Percentiles rank a stretch among this genome's conserved stretches.
These are phyloP conservation scores for Populus nigra DNA, from an alignment of 345 rosid genomes.

Conservation along the genomic window DNA sequence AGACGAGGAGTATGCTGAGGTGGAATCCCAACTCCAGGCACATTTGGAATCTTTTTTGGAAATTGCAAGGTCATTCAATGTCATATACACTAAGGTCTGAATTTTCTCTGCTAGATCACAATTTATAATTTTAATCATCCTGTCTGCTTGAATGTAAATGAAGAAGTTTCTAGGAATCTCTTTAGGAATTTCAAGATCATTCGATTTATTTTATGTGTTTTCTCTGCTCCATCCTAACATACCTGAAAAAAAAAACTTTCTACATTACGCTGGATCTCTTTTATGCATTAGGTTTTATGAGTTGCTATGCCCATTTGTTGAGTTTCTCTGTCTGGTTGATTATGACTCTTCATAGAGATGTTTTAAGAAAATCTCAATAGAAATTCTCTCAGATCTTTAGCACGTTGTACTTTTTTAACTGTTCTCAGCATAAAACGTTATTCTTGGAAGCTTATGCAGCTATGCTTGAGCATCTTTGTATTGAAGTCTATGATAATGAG, in stretches of 20 bases:
- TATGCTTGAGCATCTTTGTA: neutral
- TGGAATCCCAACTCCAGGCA: slow-evolving; percentile 72
- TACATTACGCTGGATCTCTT: neutral
- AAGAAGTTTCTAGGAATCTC: neutral
- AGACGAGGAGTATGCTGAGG: slow-evolving; percentile 87
- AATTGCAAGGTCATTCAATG: slow-evolving; percentile 91
- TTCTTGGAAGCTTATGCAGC: neutral
- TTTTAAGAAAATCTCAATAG: neutral
- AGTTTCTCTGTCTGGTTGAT: slow-evolving; percentile 1
- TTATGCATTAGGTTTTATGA: neutral
- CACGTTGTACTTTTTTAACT: neutral
- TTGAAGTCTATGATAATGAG: neutral
- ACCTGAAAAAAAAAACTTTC: neutral
- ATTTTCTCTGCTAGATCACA: neutral
- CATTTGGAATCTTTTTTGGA: slow-evolving; percentile 87
- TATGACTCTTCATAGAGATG: neutral
- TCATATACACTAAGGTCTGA: slow-evolving; percentile 84
- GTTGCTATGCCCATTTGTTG: neutral
- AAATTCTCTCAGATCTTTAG: neutral
- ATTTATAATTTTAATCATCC: neutral
- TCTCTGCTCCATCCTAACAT: neutral
- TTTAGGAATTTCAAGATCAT: neutral
- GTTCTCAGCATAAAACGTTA: neutral
- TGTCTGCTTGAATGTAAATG: slow-evolving; percentile 5
- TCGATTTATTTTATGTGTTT: neutral